Conservation (phyloP, 441 rosid species). For the Daphne laureola region DNA sequence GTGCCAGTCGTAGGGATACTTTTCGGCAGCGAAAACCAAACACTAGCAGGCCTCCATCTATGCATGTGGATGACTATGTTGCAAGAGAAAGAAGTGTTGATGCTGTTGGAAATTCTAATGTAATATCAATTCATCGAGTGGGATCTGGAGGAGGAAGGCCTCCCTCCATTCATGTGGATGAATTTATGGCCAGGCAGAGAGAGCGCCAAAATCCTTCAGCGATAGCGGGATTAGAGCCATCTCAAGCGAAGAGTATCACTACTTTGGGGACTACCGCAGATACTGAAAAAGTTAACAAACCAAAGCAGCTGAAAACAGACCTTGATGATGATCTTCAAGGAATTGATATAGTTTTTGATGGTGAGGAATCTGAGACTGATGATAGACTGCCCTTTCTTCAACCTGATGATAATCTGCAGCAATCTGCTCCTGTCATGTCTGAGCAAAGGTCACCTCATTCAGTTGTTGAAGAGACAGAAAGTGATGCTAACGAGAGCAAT, state of each 20-base stretch:
- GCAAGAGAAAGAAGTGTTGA: constrained; percentile 93
- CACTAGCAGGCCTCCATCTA: constrained; percentile 98
- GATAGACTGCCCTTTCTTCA: constrained; percentile 88
- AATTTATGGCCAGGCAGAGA: constrained; percentile 96
- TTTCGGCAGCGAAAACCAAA: constrained; percentile 96
- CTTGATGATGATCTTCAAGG: constrained; percentile 95
- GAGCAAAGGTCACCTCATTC: constrained; percentile 88
- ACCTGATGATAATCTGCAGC: constrained; percentile 81
- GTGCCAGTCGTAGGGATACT: constrained; percentile 72
- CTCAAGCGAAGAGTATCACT: constrained; percentile 43
- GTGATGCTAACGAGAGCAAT: constrained; percentile 64
- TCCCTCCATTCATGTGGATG: constrained; percentile 98
- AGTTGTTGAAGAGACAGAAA: constrained; percentile 90
- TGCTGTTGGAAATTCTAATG: constrained; percentile 63
- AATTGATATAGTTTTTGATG: constrained; percentile 93
- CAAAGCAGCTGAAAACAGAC: constrained; percentile 76
- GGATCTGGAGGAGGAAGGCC: constrained; percentile 96
- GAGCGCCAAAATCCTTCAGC: constrained; percentile 71
- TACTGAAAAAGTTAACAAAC: constrained; percentile 47
- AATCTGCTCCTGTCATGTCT: constrained; percentile 58
- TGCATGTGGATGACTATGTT: constrained; percentile 99
- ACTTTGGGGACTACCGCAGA: constrained; percentile 38
- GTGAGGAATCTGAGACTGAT: constrained; percentile 88
- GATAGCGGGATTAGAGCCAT: constrained; percentile 61
- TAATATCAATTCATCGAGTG: constrained; percentile 65